Percentiles rank a stretch among this genome's conserved stretches.
Evolutionary conservation across 129 eudicot genomes (phyloP).

Genomic region (Centaurea solstitialis): DNA sequence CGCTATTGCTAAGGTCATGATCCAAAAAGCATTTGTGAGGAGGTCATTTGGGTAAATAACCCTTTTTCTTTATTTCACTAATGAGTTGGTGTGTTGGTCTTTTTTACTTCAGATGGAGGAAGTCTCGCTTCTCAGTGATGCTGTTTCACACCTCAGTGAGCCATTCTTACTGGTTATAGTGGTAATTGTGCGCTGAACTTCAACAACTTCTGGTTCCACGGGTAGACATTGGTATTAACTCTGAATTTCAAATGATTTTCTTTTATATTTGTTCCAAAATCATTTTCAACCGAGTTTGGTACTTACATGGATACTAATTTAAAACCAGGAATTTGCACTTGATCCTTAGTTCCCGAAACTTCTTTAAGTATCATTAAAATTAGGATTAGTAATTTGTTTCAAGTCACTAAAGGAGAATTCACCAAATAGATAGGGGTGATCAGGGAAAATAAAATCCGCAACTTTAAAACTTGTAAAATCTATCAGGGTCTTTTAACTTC

Average conservation of each 20-base stretch:
- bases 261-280: conserved; percentile 37
- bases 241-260: conserved; percentile 68
- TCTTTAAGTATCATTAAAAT: background rate
- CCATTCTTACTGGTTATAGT: conserved; percentile 99
- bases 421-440: background rate
- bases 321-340: conserved; percentile 3
- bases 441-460: background rate
- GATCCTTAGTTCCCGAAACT: background rate
- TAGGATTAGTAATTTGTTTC: conserved; percentile 6
- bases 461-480: background rate
- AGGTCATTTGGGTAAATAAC: background rate
- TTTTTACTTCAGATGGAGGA: conserved; percentile 84
- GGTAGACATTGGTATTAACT: conserved; percentile 96
- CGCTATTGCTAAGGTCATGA: background rate
- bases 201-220: conserved; percentile 96
- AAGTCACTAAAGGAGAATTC: background rate
- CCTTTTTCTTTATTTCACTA: conserved; percentile 11
- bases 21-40: background rate
- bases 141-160: conserved; percentile 89
- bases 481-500: background rate
- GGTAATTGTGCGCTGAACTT: conserved; percentile 99
- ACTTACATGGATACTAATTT: background rate
- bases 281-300: conserved; percentile 14
- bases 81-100: conserved; percentile 17
- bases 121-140: conserved; percentile 94